phyloP scores from a whole-genome alignment of 371 early-diverging fungal genomes.

The Batrachochytrium dendrobatidis region DNA sequence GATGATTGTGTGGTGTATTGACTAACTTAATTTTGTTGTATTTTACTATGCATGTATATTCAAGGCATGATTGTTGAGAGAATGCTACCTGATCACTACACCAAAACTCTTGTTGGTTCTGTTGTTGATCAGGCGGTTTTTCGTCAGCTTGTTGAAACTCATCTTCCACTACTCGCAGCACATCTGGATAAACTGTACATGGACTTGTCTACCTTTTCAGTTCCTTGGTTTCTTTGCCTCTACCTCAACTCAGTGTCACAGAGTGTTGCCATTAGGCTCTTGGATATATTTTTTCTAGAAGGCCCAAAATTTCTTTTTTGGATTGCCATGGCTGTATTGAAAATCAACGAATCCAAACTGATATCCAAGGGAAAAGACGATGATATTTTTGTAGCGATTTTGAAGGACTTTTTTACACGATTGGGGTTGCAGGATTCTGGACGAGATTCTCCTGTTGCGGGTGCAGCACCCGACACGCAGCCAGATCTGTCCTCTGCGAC shows the following conservation, averaged over 20 bases:
- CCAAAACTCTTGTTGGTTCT: conserved; percentile 54
- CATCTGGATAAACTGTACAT: conserved; percentile 49
- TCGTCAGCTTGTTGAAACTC: conserved; percentile 37
- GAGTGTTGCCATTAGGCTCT: conserved; percentile 27
- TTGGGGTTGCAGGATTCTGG: conserved; percentile 18
- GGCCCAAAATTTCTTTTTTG: conserved; percentile 56
- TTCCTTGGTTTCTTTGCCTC: conserved; percentile 62
- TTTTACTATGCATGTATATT: not conserved
- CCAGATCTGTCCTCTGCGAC: conserved; percentile 17
- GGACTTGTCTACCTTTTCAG: conserved; percentile 50
- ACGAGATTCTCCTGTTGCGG: not conserved
- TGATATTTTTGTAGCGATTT: conserved; percentile 44
- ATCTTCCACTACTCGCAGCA: conserved; percentile 40
- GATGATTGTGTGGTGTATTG: not conserved
- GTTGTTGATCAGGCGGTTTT: conserved; percentile 59
- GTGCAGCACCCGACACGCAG: conserved; percentile 1
- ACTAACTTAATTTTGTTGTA: not conserved
- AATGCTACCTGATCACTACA: conserved; percentile 57
- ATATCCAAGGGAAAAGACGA: conserved; percentile 45
- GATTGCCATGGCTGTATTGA: conserved; percentile 51
- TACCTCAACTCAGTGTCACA: conserved; percentile 49
- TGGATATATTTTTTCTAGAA: conserved; percentile 50
- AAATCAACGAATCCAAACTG: conserved; percentile 44
- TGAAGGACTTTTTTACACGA: conserved; percentile 38
- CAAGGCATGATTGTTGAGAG: conserved; percentile 45